A percentile compares a stretch with the other conserved stretches of the same genome.
Evolutionary conservation across 2,329 filamentous ascomycete genomes (phyloP).

Genomic region (Pseudogymnoascus sp.): DNA sequence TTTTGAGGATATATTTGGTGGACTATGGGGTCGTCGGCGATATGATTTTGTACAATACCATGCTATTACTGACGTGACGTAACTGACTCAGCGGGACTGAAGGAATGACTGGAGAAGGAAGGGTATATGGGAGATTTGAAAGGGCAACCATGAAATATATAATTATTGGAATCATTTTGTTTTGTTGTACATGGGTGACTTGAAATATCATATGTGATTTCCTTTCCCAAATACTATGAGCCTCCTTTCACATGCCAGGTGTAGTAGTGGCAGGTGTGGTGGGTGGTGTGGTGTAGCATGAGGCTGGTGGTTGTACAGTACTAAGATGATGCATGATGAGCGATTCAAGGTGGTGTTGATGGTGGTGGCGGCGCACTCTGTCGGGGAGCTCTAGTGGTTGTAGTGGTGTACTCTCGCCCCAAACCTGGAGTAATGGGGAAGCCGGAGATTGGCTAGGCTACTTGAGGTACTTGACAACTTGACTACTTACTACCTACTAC

Average conservation of each 20-base stretch:
- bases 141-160: background rate
- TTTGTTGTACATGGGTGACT: background rate
- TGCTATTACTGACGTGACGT: background rate
- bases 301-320: background rate
- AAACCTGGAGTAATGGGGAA: background rate
- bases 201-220: background rate
- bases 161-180: background rate
- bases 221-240: background rate
- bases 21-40: background rate
- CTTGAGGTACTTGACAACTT: too few species aligned
- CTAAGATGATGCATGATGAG: background rate
- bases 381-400: too few species aligned
- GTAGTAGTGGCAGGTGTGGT: background rate
- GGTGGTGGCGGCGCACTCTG: background rate
- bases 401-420: too few species aligned
- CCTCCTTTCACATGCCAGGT: slow-evolving; percentile 3
- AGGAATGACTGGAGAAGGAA: background rate
- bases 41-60: background rate
- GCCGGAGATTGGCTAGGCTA: background rate
- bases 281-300: background rate
- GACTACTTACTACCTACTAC: too few species aligned
- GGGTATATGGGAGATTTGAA: background rate
- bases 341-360: background rate
- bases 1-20: background rate
- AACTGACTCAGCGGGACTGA: background rate